phyloP scores from a whole-genome alignment of 1,284 basidiomycete genomes.

The Trametes sp. region DNA sequence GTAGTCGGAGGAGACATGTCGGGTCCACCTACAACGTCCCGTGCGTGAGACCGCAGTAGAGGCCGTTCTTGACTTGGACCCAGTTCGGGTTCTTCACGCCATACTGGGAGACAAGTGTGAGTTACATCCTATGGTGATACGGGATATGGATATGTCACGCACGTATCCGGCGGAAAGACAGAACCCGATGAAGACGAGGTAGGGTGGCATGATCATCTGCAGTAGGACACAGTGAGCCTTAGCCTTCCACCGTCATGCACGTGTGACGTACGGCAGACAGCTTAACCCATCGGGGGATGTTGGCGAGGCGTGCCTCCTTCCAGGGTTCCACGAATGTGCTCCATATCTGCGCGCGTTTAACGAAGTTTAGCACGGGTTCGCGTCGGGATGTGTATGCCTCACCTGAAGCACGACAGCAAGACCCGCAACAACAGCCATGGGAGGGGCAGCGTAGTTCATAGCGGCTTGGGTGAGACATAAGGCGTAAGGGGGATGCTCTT shows the following conservation, averaged over 20 bases:
- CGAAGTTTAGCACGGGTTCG: background rate
- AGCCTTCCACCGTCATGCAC: too few species aligned
- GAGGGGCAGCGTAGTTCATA: slow-evolving; percentile 58
- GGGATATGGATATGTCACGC: background rate
- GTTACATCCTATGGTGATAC: slow-evolving; percentile 15
- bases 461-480: slow-evolving; percentile 59
- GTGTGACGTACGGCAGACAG: slow-evolving; percentile 21
- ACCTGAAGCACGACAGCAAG: slow-evolving; percentile 60
- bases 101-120: background rate
- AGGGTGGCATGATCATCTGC: slow-evolving; percentile 50
- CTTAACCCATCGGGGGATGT: slow-evolving; percentile 29
- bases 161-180: slow-evolving; percentile 30
- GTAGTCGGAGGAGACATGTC: too few species aligned
- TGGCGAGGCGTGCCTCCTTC: slow-evolving; percentile 26
- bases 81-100: slow-evolving; percentile 39
- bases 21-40: slow-evolving; percentile 44
- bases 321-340: slow-evolving; percentile 42
- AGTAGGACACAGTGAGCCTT: background rate
- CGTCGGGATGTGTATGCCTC: slow-evolving; percentile 6
- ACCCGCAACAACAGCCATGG: slow-evolving; percentile 59
- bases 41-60: slow-evolving; percentile 55
- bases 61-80: slow-evolving; percentile 49
- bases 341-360: slow-evolving; percentile 46
- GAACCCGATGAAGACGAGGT: slow-evolving; percentile 44
- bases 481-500: slow-evolving; percentile 27